Evolutionary conservation across 2,329 filamentous ascomycete species (phyloP).

Genomic region (Diaporthe sp.): DNA sequence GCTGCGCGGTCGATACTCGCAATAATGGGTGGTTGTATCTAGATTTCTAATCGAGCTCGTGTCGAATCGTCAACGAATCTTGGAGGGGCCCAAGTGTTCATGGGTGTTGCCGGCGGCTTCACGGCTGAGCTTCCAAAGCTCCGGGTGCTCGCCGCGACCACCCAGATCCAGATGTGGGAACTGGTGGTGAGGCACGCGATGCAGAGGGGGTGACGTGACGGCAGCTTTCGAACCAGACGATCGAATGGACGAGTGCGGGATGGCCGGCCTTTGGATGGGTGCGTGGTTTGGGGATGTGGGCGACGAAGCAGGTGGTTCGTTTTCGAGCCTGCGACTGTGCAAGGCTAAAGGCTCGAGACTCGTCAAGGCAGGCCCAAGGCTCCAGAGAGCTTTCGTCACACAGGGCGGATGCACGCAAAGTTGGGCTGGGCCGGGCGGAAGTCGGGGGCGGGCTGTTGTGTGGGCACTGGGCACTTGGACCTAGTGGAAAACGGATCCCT

Average conservation of each 20-base stretch:
- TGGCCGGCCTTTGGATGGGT: slow-evolving; percentile 6
- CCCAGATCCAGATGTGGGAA: slow-evolving; percentile 4
- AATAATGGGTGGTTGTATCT: not conserved
- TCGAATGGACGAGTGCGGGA: not conserved
- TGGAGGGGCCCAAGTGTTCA: slow-evolving; percentile 25
- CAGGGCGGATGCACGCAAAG: slow-evolving; percentile 15
- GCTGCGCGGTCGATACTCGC: not conserved
- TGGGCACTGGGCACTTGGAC: slow-evolving; percentile 11
- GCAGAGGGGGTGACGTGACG: slow-evolving; percentile 3
- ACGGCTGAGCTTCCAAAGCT: slow-evolving; percentile 31
- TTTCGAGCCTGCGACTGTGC: not conserved
- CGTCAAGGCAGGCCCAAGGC: slow-evolving; percentile 14
- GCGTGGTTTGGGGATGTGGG: not conserved
- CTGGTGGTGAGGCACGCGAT: slow-evolving; percentile 1
- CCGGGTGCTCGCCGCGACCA: slow-evolving; percentile 21
- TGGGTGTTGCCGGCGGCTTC: slow-evolving; percentile 26
- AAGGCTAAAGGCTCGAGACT: slow-evolving; percentile 6
- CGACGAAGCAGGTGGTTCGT: slow-evolving; percentile 3
- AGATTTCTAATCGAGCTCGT: slow-evolving; percentile 11
- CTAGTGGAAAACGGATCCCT: not conserved
- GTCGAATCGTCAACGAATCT: slow-evolving; percentile 25
- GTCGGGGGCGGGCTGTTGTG: not conserved
- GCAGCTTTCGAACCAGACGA: not conserved
- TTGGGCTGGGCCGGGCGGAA: slow-evolving; percentile 22
- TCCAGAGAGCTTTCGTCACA: slow-evolving; percentile 41